Percentiles rank a stretch among this genome's conserved stretches.
phyloP scores from a whole-genome alignment of 352 stramenopile genomes.

The Globisporangium yorkense region DNA sequence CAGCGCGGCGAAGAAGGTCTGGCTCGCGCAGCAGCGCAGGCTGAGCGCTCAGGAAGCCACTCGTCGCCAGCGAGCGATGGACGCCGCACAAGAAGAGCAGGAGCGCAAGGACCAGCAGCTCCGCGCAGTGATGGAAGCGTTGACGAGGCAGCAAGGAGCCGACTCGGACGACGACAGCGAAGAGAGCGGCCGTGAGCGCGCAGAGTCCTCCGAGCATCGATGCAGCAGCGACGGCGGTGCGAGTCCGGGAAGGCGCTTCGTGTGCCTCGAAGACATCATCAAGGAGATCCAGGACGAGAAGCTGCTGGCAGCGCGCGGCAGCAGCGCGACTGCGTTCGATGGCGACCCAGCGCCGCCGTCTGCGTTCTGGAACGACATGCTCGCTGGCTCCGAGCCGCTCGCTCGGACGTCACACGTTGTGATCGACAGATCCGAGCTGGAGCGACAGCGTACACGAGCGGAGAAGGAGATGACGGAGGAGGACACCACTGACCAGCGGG shows the following conservation, averaged over 20 bases:
- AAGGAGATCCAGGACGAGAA: conserved; percentile 31
- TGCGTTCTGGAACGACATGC: conserved; percentile 11
- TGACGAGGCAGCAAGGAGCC: conserved; percentile 6
- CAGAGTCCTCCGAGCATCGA: neutral
- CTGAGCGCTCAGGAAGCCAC: conserved; percentile 4
- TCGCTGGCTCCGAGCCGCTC: conserved; percentile 4
- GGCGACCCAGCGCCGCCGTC: neutral
- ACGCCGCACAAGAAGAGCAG: conserved; percentile 2
- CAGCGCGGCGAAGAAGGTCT: conserved; percentile 39
- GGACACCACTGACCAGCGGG: conserved; percentile 5
- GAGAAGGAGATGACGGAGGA: conserved; percentile 1
- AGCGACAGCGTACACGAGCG: neutral
- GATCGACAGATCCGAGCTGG: conserved; percentile 13
- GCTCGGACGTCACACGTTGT: neutral
- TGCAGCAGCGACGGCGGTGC: neutral
- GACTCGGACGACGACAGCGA: conserved; percentile 6
- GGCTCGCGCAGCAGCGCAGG: conserved; percentile 35
- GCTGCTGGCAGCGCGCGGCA: neutral
- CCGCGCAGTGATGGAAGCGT: conserved; percentile 23
- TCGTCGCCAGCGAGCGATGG: conserved; percentile 2
- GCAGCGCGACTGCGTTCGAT: neutral
- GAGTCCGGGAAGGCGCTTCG: neutral
- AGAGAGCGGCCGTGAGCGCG: conserved; percentile 1
- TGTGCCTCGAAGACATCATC: conserved; percentile 42
- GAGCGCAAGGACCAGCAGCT: conserved; percentile 14